Conservation (phyloP, 768 basidiomycete genomes). For the Xerocomus spinulosus region DNA sequence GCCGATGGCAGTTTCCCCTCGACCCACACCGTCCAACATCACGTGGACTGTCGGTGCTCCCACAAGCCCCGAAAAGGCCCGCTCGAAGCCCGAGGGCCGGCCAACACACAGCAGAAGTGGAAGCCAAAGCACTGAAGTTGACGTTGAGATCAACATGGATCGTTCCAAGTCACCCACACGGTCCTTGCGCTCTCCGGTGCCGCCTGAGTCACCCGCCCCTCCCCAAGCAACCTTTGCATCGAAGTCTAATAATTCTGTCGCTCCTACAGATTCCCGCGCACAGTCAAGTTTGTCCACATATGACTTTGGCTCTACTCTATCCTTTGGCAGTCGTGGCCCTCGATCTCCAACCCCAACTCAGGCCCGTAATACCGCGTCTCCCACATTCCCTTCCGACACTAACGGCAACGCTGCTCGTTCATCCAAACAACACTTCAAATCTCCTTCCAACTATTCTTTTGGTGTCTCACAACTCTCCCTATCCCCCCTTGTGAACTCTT, state of each 20-base stretch:
- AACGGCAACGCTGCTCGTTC: slow-evolving; percentile 44
- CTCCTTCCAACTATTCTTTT: slow-evolving; percentile 49
- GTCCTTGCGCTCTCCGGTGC: slow-evolving; percentile 50
- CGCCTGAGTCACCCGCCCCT: slow-evolving; percentile 56
- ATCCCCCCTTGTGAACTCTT: slow-evolving; percentile 68
- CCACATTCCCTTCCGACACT: slow-evolving; percentile 34
- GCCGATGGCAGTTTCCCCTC: slow-evolving; percentile 50
- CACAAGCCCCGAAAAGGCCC: slow-evolving; percentile 28
- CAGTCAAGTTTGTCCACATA: slow-evolving; percentile 46
- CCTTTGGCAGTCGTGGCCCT: slow-evolving; percentile 36
- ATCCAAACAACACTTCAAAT: slow-evolving; percentile 47
- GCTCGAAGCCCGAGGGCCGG: slow-evolving; percentile 29
- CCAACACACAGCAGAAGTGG: slow-evolving; percentile 49
- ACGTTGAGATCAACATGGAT: slow-evolving; percentile 23
- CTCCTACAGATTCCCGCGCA: slow-evolving; percentile 37
- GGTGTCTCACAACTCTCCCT: slow-evolving; percentile 58
- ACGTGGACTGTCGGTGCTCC: slow-evolving; percentile 55
- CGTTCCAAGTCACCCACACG: slow-evolving; percentile 43
- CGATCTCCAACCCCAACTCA: slow-evolving; percentile 71
- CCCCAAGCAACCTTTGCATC: slow-evolving; percentile 27
- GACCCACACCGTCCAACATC: slow-evolving; percentile 70
- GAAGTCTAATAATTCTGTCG: slow-evolving; percentile 29
- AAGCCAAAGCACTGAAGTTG: slow-evolving; percentile 47
- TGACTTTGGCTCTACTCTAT: slow-evolving; percentile 46
- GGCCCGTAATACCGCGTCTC: slow-evolving; percentile 50